Base-by-base conservation (phyloP, 2,329 filamentous ascomycete species). In the Pestalotiopsis sp. region DNA sequence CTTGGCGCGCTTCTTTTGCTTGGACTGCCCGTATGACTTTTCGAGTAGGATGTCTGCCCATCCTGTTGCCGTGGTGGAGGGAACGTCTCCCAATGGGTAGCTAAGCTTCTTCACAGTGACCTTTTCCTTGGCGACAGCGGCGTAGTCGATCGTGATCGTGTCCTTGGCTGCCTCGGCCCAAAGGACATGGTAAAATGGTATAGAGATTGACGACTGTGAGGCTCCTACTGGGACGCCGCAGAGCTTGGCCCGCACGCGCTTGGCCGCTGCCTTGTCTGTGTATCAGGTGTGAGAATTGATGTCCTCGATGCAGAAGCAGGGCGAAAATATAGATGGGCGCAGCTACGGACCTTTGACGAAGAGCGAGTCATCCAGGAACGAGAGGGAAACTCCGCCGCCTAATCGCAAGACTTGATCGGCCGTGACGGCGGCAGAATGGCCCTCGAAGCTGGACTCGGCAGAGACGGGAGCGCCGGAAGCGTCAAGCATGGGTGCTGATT, bases 181-280 rank as follows among this genome's bases (percentile, higher is more conserved):
- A 63, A 98, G 89, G 70, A 98, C 83, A 78, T 97, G 92, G 82
- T 93, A 95, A 70, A 94, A 91, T 2, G 93, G 90, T 38, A 98
- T 91, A 4, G 75, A 75, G 27, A 74, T 68, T 65, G 74, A 71
- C 67, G 69, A 20, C 13, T 74, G 61, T 1, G 67, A 56, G n/a
- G 58, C 61, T 20, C 72, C 72, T 17, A 76, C 49, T 17, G 73
- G 36, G n/a, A 78, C 31, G 59, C 76, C 76, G 65, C 77, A 78
- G 23, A 75, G 12, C 49, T 69, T 74, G 14, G 61, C 69, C 31
- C 74, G 76, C 36, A 74, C 71, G 38, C 61, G 70, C 45, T 70
- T 75, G 13, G 73, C 71, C 7, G 67, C 69, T 23, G 67, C 69
- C 36, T 71, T 74, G 64, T 77, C 77, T 78, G 13, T 49, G 36